Evolutionary conservation across 441 rosid species (phyloP).

Genomic region (Syzygium syzygioides): DNA sequence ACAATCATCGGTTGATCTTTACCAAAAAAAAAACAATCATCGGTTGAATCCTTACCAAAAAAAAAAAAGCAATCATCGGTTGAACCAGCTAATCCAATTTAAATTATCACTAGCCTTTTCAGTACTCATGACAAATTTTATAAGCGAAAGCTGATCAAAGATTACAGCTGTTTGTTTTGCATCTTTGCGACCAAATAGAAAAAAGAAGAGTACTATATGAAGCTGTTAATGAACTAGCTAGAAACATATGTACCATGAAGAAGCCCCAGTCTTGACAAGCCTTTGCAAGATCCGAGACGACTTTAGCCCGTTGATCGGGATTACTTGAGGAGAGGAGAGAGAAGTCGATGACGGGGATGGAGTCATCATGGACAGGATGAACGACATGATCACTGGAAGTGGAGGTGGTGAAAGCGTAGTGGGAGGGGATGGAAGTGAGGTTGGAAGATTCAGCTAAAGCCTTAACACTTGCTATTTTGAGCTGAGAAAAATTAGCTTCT

Average conservation of each 20-base stretch:
- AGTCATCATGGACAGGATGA: background rate
- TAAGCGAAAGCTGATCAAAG: background rate
- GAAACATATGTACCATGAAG: conserved; percentile 22
- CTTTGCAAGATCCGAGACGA: conserved; percentile 14
- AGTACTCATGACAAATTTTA: background rate
- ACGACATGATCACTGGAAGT: conserved; percentile 9
- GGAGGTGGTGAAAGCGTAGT: conserved; percentile 12
- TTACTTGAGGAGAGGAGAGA: conserved; percentile 21
- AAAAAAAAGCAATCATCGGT: background rate
- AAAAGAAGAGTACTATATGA: background rate
- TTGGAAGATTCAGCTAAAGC: conserved; percentile 27
- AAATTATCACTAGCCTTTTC: background rate
- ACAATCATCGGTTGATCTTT: background rate
- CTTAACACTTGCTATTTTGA: conserved; percentile 18
- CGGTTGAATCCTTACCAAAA: too few relatives aligned
- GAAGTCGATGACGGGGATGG: conserved; percentile 16
- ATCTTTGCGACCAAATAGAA: background rate
- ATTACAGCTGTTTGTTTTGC: background rate
- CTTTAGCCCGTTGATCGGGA: conserved; percentile 14
- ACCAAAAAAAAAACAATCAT: too few relatives aligned
- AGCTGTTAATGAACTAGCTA: background rate
- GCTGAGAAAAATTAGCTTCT: background rate
- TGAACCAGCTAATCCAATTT: background rate
- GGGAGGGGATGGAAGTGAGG: conserved; percentile 35
- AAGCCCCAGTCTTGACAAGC: conserved; percentile 43